These are phyloP conservation scores for Diophrys sp. DNA, from an alignment of 73 alveolate species.

Conservation along the genomic window DNA sequence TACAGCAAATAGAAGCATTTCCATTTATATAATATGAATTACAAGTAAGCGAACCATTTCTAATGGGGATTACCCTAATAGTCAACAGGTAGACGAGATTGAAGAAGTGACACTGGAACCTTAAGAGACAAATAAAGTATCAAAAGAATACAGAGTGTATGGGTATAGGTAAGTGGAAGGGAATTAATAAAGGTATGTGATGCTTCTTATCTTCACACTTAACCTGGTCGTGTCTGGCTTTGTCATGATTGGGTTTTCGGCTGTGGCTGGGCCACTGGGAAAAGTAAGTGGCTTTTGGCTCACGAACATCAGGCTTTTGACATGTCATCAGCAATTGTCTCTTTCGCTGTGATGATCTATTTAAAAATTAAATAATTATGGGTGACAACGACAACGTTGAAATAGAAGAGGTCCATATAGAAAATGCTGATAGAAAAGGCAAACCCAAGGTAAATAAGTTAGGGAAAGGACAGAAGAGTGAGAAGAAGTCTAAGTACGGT, in stretches of 20 bases:
- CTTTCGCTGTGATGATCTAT: too few species aligned
- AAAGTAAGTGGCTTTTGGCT: too few species aligned
- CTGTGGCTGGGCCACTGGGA: slow-evolving; percentile 15
- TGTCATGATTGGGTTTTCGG: slow-evolving; percentile 45
- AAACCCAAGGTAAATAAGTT: neutral
- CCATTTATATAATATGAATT: too few species aligned
- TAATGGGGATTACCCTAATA: too few species aligned
- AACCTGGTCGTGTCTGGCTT: slow-evolving; percentile 17
- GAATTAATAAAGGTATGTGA: neutral
- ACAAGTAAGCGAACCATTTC: too few species aligned
- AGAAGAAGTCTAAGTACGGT: slow-evolving; percentile 2
- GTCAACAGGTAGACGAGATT: too few species aligned
- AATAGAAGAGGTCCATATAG: neutral
- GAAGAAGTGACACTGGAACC: too few species aligned
- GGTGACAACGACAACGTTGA: neutral
- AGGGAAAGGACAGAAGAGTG: neutral
- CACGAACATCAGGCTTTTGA: too few species aligned
- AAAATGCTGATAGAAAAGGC: neutral
- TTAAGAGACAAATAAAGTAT: too few species aligned
- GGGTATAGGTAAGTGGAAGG: slow-evolving; percentile 1
- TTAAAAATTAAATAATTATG: too few species aligned
- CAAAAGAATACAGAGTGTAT: neutral
- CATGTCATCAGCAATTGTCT: too few species aligned
- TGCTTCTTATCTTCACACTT: neutral
- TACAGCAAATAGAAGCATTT: too few species aligned